Conservation (phyloP, 768 basidiomycete genomes). For the Lactarius trivialis region DNA sequence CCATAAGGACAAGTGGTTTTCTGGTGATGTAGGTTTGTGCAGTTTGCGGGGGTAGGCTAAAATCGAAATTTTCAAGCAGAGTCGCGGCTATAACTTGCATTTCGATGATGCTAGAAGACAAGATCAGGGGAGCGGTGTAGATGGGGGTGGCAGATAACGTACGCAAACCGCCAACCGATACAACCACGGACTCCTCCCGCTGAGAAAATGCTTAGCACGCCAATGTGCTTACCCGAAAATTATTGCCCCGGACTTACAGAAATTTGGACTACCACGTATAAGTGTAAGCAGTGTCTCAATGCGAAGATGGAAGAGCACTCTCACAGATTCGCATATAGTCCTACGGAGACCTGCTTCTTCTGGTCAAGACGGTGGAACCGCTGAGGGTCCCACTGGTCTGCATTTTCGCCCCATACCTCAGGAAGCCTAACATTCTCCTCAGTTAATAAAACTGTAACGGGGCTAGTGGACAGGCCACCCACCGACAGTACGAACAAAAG, state of each 20-base stretch:
- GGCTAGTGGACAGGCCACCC: neutral
- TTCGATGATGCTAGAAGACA: constrained; percentile 29
- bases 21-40: constrained; percentile 28
- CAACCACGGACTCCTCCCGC: constrained; percentile 10
- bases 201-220: constrained; percentile 1
- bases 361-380: constrained; percentile 25
- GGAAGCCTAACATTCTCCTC: constrained; percentile 19
- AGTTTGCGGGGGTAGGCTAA: constrained; percentile 28
- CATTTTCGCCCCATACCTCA: constrained; percentile 31
- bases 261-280: neutral
- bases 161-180: constrained; percentile 27
- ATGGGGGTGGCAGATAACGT: constrained; percentile 19
- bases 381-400: constrained; percentile 28
- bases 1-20: constrained; percentile 30
- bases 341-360: constrained; percentile 21
- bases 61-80: constrained; percentile 34
- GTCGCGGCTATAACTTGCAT: constrained; percentile 26
- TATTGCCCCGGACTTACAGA: neutral
- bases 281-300: neutral
- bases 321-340: constrained; percentile 24
- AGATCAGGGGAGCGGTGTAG: constrained; percentile 25
- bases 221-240: neutral
- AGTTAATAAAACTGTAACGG: neutral
- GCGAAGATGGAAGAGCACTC: neutral
- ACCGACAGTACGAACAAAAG: constrained; percentile 32